These are phyloP conservation scores for Suillus subaureus DNA, from an alignment of 768 basidiomycete species.

Conservation along the genomic window DNA sequence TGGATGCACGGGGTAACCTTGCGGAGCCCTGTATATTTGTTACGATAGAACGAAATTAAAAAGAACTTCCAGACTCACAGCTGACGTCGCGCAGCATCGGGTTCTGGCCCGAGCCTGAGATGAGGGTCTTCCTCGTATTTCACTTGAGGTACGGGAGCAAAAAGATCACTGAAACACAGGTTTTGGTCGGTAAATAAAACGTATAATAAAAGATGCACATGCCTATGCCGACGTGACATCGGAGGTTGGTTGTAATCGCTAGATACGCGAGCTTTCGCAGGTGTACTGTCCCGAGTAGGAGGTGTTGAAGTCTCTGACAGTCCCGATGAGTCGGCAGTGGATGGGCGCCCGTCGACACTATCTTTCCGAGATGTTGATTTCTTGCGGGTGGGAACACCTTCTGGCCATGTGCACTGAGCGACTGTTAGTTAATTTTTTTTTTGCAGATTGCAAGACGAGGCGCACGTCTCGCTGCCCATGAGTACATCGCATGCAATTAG, in stretches of 20 bases:
- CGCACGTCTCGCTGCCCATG: conserved; percentile 84
- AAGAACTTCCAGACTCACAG: conserved; percentile 39
- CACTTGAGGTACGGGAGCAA: conserved; percentile 1
- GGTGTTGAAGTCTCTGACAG: conserved; percentile 74
- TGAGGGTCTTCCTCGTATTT: conserved; percentile 6
- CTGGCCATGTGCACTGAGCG: conserved; percentile 80
- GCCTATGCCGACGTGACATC: conserved; percentile 45
- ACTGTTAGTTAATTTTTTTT: conserved; percentile 17
- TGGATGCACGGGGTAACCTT: conserved; percentile 48
- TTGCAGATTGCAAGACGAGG: conserved; percentile 1
- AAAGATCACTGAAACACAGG: background rate
- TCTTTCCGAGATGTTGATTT: conserved; percentile 62
- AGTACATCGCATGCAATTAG: conserved; percentile 82
- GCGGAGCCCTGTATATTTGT: conserved; percentile 39
- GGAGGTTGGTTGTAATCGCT: conserved; percentile 41
- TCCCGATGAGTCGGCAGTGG: conserved; percentile 76
- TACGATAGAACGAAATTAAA: conserved; percentile 11
- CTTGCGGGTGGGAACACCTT: conserved; percentile 72
- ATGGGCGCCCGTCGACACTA: conserved; percentile 62
- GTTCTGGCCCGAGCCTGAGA: conserved; percentile 39
- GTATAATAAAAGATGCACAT: conserved; percentile 10
- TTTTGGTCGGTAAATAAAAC: conserved; percentile 7
- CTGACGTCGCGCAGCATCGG: conserved; percentile 47
- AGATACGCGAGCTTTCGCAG: conserved; percentile 52
- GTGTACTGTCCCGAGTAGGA: conserved; percentile 66